A percentile compares a stretch with the other conserved stretches of the same genome.
Conservation (phyloP, 2,329 filamentous ascomycete genomes). For the Monosporascus sp. region DNA sequence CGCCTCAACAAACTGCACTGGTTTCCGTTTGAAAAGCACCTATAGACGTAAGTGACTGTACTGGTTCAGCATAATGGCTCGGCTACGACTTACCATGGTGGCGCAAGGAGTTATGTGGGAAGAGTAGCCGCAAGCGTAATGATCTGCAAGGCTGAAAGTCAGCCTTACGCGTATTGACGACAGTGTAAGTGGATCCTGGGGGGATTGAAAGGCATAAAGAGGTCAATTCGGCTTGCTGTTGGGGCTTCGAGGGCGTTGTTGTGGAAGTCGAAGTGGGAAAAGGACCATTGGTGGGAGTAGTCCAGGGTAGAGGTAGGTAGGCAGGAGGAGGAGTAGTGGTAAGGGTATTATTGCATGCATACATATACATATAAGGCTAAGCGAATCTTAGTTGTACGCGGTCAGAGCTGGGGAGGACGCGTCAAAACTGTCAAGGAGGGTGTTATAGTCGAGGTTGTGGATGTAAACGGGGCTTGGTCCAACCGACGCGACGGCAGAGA, state of each 20-base stretch:
- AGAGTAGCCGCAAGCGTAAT: slow-evolving; percentile 15
- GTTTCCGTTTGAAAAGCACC: slow-evolving; percentile 96
- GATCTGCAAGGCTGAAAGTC: slow-evolving; percentile 39
- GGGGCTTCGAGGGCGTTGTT: slow-evolving; percentile 18
- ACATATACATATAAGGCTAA: slow-evolving; percentile 15
- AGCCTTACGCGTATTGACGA: slow-evolving; percentile 26
- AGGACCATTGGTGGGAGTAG: slow-evolving; percentile 7
- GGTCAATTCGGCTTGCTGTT: slow-evolving; percentile 13
- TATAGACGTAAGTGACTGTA: slow-evolving; percentile 34
- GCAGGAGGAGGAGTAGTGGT: slow-evolving; percentile 6
- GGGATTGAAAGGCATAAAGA: slow-evolving; percentile 7
- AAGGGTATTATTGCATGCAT: neutral
- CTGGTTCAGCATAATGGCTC: neutral
- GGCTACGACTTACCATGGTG: slow-evolving; percentile 29
- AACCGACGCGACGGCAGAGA: slow-evolving; percentile 8
- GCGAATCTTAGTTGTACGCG: slow-evolving; percentile 12
- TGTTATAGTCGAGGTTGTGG: slow-evolving; percentile 7
- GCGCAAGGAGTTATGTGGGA: slow-evolving; percentile 4
- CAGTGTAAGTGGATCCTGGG: slow-evolving; percentile 23
- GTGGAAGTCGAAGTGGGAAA: slow-evolving; percentile 10
- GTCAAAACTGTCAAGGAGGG: slow-evolving; percentile 5
- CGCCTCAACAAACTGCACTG: slow-evolving; percentile 73
- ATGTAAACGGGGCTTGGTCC: neutral
- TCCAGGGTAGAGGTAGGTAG: slow-evolving; percentile 17
- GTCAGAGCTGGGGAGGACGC: slow-evolving; percentile 13